These are phyloP conservation scores for Phialophora tarda DNA, from an alignment of 2,329 filamentous ascomycete genomes.

Conservation along the genomic window DNA sequence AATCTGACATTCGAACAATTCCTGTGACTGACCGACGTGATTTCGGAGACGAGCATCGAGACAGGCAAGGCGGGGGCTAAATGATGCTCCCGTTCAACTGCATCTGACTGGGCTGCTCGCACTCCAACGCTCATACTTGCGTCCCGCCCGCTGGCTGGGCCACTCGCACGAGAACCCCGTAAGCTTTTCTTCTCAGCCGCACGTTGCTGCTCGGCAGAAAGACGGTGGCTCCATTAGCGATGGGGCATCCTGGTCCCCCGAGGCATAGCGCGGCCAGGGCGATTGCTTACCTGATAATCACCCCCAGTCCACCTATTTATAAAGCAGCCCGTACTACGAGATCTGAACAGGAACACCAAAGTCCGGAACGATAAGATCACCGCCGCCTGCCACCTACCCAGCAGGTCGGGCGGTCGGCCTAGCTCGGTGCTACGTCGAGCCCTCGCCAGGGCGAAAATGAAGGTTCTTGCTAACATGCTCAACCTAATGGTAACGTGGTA, in stretches of 20 bases:
- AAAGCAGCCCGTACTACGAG: conserved; percentile 12
- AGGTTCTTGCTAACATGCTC: background rate
- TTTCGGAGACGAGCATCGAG: background rate
- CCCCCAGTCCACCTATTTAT: conserved; percentile 29
- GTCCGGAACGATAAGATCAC: background rate
- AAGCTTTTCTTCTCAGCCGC: conserved; percentile 24
- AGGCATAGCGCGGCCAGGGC: background rate
- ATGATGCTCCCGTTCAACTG: too few species aligned
- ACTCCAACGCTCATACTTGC: background rate
- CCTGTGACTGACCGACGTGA: background rate
- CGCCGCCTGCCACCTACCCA: background rate
- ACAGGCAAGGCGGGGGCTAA: background rate
- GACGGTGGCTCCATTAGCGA: background rate
- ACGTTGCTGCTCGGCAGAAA: conserved; percentile 8
- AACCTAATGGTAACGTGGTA: background rate
- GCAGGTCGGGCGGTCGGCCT: background rate
- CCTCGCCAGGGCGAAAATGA: background rate
- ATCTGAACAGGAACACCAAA: background rate
- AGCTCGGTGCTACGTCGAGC: background rate
- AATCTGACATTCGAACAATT: conserved; percentile 2
- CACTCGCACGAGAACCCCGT: background rate
- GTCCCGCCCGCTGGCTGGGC: background rate
- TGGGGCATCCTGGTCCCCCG: background rate
- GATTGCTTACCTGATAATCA: conserved; percentile 32
- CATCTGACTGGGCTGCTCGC: background rate